A percentile compares a stretch with the other conserved stretches of the same genome.
These are phyloP conservation scores for Mercurialis annua DNA, from an alignment of 345 rosid species.

Conservation along the genomic window DNA sequence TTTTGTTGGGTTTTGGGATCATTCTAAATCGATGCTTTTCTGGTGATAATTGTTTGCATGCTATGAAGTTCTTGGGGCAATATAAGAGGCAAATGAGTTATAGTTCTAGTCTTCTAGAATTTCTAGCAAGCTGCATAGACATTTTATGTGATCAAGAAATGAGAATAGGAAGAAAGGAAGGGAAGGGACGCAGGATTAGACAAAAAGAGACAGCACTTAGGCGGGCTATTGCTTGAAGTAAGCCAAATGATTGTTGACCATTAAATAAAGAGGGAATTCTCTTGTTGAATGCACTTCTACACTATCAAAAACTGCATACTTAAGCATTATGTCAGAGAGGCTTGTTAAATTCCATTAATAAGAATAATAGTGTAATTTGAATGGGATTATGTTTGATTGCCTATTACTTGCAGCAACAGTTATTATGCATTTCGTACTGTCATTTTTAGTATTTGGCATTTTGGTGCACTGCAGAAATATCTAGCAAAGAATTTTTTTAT, in stretches of 20 bases:
- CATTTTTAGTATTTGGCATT: no score
- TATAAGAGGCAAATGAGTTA: neutral
- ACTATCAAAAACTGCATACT: no score
- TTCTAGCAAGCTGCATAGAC: neutral
- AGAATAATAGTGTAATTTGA: neutral
- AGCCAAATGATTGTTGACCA: neutral
- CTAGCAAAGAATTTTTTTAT: neutral
- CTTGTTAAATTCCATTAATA: neutral
- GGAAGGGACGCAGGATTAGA: no score
- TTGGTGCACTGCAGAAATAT: slow-evolving; percentile 9
- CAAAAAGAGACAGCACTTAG: neutral
- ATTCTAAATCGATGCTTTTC: neutral
- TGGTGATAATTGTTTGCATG: neutral
- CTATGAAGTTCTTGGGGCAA: neutral
- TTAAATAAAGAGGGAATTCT: neutral
- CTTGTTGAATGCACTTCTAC: neutral
- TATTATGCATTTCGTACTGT: neutral
- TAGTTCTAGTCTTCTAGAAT: neutral
- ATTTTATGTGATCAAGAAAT: neutral
- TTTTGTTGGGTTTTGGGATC: neutral
- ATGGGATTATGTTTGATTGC: slow-evolving; percentile 1
- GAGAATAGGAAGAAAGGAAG: no score
- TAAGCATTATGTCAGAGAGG: neutral
- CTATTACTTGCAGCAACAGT: neutral
- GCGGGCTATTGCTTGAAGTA: neutral